Percentiles rank a stretch among this genome's conserved stretches.
These are phyloP conservation scores for Naegleria gruberi DNA, from an alignment of 208 protist species.

Conservation along the genomic window DNA sequence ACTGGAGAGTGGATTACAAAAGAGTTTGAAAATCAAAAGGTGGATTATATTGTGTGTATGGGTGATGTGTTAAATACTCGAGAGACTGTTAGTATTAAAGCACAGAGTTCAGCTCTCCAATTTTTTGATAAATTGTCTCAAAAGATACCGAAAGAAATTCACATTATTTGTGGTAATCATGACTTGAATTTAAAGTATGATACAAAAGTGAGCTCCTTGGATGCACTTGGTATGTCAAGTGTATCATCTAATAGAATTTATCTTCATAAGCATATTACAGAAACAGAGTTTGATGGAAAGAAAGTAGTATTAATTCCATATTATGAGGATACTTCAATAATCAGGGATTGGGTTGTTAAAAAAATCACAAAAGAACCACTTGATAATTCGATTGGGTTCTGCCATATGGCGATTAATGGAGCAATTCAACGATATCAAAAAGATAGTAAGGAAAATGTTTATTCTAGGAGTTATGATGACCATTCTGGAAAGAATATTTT, in stretches of 20 bases:
- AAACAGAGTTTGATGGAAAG: background rate
- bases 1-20: constrained; percentile 11
- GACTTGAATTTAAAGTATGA: constrained; percentile 13
- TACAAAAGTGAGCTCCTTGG: background rate
- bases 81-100: background rate
- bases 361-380: background rate
- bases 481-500: background rate
- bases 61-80: constrained; percentile 22
- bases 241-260: background rate
- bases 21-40: background rate
- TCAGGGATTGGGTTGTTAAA: background rate
- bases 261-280: background rate
- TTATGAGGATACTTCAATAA: background rate
- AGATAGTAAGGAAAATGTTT: background rate
- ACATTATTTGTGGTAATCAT: constrained; percentile 17
- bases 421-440: constrained; percentile 2
- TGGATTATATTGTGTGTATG: background rate
- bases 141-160: background rate
- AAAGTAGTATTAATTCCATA: background rate
- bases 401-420: background rate
- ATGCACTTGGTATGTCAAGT: background rate
- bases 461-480: background rate
- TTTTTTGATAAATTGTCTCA: background rate
- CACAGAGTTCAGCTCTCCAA: background rate
- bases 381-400: background rate